phyloP scores from a whole-genome alignment of 441 rosid species.

The Pelargonium citronellum region DNA sequence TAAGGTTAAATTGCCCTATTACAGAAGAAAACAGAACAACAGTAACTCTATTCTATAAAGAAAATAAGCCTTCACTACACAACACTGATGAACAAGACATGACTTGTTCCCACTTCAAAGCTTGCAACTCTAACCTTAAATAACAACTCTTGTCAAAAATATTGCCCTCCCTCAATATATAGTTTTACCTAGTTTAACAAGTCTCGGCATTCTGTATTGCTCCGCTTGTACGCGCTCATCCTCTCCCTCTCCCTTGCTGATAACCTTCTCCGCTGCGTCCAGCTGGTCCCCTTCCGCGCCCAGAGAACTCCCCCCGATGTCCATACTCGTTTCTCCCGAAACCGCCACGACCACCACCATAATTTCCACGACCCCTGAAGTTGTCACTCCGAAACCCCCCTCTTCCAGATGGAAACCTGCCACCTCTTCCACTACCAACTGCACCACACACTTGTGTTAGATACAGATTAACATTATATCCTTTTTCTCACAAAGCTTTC shows the following conservation, averaged over 20 bases:
- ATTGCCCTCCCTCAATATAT: not conserved
- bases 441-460: conserved; percentile 13
- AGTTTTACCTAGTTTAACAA: not conserved
- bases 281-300: conserved; percentile 39
- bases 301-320: conserved; percentile 39
- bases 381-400: conserved; percentile 42
- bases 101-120: too few relatives aligned
- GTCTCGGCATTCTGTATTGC: conserved; percentile 16
- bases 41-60: too few relatives aligned
- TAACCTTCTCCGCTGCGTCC: conserved; percentile 48
- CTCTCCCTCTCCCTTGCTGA: conserved; percentile 38
- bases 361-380: conserved; percentile 46
- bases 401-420: conserved; percentile 42
- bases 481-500: not conserved
- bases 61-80: too few relatives aligned
- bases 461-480: too few relatives aligned
- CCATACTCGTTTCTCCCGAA: conserved; percentile 45
- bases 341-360: conserved; percentile 39
- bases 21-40: too few relatives aligned
- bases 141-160: conserved; percentile 3
- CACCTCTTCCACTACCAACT: conserved; percentile 45
- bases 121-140: not conserved
- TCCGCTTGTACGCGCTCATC: conserved; percentile 31
- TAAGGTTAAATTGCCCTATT: too few relatives aligned
- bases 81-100: too few relatives aligned